Evolutionary conservation across 345 rosid genomes (phyloP).

Genomic region (Toxicodendron radicans): DNA sequence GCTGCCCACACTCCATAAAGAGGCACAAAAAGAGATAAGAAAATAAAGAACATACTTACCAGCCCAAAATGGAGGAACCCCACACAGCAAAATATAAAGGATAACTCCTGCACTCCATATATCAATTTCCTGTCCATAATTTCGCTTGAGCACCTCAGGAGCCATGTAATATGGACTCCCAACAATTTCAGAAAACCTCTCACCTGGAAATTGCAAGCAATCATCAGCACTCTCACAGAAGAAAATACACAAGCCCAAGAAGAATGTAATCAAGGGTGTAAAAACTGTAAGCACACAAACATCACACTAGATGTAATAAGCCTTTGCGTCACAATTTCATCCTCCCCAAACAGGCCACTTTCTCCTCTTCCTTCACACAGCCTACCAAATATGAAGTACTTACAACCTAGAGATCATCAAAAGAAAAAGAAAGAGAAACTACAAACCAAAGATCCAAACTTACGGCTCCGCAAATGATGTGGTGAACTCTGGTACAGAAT

Average conservation of each 20-base stretch:
- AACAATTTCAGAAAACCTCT: conserved; percentile 94
- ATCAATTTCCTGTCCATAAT: conserved; percentile 97
- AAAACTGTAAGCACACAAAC: background rate
- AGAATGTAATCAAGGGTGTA: background rate
- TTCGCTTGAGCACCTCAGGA: conserved; percentile 97
- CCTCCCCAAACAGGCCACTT: background rate
- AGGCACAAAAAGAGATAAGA: background rate
- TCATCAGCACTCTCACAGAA: background rate
- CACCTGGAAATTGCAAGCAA: conserved; percentile 53
- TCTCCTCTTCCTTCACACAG: background rate
- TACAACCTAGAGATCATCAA: background rate
- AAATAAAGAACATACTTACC: conserved; percentile 45
- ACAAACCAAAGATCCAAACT: background rate
- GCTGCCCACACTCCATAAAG: background rate
- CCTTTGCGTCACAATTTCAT: background rate
- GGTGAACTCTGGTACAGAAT: background rate
- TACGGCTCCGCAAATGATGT: background rate
- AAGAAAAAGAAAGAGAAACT: background rate
- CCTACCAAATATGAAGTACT: background rate
- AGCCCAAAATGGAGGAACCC: conserved; percentile 99
- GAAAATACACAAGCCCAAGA: background rate
- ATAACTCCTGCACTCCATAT: conserved; percentile 99
- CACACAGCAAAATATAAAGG: conserved; percentile 89
- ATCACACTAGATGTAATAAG: background rate
- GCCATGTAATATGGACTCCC: conserved; percentile 99